phyloP scores from a whole-genome alignment of 139 green algal genomes.

The Chlamydomonas eustigma region DNA sequence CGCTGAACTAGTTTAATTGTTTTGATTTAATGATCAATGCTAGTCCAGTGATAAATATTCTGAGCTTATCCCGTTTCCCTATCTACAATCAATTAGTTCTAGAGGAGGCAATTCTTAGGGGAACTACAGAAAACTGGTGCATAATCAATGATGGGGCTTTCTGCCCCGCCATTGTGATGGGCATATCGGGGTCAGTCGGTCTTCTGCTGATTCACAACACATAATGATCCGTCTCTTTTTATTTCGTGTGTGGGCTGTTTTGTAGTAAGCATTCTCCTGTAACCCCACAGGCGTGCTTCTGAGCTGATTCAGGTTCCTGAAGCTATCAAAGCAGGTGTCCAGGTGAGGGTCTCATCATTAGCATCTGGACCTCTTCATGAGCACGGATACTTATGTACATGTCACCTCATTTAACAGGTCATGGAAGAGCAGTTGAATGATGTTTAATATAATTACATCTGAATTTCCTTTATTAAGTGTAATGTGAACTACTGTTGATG shows the following conservation, averaged over 20 bases:
- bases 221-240: background rate
- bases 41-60: constrained; percentile 25
- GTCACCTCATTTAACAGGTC: no score
- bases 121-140: constrained; percentile 71
- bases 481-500: no score
- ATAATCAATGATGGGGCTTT: constrained; percentile 80
- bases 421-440: no score
- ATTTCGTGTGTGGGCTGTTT: background rate
- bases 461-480: no score
- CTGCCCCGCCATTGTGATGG: constrained; percentile 74
- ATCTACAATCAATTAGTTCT: constrained; percentile 75
- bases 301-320: constrained; percentile 65
- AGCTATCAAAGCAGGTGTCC: constrained; percentile 27
- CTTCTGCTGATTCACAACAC: background rate
- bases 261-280: background rate
- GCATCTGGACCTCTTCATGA: no score
- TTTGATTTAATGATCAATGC: no score
- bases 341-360: no score
- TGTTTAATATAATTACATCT: no score
- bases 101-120: constrained; percentile 81
- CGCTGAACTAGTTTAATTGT: no score
- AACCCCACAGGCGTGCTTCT: background rate
- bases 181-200: constrained; percentile 84
- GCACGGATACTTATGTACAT: no score
- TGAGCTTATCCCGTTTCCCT: constrained; percentile 51